phyloP scores from a whole-genome alignment of 441 rosid genomes.

The Jatropha multifida region DNA sequence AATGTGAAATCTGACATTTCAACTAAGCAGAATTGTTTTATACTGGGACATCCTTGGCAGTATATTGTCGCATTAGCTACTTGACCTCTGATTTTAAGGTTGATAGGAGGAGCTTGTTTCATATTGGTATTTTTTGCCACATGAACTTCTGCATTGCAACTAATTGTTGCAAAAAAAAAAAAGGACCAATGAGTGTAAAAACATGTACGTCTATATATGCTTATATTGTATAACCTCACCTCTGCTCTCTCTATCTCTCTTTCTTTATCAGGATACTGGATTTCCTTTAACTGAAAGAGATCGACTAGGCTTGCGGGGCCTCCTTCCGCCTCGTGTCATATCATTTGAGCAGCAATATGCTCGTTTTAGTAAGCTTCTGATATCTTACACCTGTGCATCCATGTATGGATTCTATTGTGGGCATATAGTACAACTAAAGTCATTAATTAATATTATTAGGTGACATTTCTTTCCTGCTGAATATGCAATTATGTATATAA shows the following conservation, averaged over 20 bases:
- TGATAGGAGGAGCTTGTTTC: neutral
- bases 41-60: neutral
- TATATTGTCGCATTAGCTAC: neutral
- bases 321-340: slow-evolving; percentile 95
- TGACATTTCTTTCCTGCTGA: neutral
- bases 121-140: no score
- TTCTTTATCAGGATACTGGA: slow-evolving; percentile 74
- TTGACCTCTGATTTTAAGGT: neutral
- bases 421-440: neutral
- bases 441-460: neutral
- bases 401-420: neutral
- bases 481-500: no score
- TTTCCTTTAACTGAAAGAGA: slow-evolving; percentile 96
- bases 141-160: neutral
- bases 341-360: slow-evolving; percentile 89
- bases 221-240: neutral
- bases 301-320: slow-evolving; percentile 88
- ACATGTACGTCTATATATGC: neutral
- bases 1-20: neutral
- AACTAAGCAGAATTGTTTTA: neutral
- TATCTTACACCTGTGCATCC: neutral
- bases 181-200: no score
- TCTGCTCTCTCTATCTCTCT: neutral
- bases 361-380: slow-evolving; percentile 77
- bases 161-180: neutral